Evolutionary conservation across 2,329 filamentous ascomycete genomes (phyloP), one percentile per base, ranked within the genome.

Genomic region (Botrytis paeoniae): DNA sequence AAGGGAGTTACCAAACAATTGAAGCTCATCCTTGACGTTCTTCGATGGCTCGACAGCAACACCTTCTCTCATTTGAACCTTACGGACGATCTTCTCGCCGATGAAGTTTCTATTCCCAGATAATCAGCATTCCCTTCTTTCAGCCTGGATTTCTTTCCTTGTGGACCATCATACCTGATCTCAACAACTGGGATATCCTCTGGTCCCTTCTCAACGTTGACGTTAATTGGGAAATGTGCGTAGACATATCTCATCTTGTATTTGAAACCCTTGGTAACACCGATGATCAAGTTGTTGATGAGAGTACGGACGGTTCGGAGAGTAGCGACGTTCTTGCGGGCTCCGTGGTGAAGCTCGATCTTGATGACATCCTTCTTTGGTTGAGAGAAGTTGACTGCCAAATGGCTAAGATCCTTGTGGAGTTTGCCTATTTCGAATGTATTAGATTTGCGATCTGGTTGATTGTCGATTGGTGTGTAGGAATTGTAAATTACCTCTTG

Each of bases 191-290:
- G 92, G 81, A 91, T 86, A 80, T 91, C 95, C 88, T 98, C 96
- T 83, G 85, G 85, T 90, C 95, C 95, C 92, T 98, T 95, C 82
- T 97, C 94, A 80, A 99, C 86, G 90, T 98, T 98, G 88, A 99
- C 95, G 91, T 99, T 99, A 94, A 99, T 99, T 87, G 96, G 96
- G 85, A 99, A 99, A 92, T 99, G 96, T 85, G 96, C 96, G 86
- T 99, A 99, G 86, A 99, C 96, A 89, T 99, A 99, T 83, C 97
- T 94, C 95, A 99, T 98, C 93, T 99, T 99, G 93, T 99, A 99
- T 89, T 97, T 97, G 93, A 92, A 99, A 81, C 96, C 96, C 89
- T 95, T 97, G 85, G 96, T 99, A 80, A 99, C 96, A 86, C 96
- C 96, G 82, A 95, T 91, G 86, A 99, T 93, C 87, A 99, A 85